A percentile compares a stretch with the other conserved stretches of the same genome.
Evolutionary conservation across 140 eudicot species (phyloP).

Genomic region (Flaveria floridana): DNA sequence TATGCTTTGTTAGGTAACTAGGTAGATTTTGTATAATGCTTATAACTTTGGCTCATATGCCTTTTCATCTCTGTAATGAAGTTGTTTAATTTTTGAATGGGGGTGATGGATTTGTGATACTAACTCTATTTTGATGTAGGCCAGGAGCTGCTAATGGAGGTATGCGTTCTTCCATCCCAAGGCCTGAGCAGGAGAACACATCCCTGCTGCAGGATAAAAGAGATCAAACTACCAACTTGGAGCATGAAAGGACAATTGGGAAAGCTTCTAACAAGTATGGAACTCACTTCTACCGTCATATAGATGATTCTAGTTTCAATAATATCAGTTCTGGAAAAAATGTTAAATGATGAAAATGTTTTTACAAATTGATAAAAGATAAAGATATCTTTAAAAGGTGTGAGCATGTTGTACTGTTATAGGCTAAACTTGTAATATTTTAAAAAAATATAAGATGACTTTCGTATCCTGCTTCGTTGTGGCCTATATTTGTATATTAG

Average conservation of each 20-base stretch:
- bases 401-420: background rate
- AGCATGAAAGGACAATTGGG: constrained; percentile 61
- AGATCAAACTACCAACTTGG: constrained; percentile 52
- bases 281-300: background rate
- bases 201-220: constrained; percentile 52
- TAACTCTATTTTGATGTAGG: constrained; percentile 30
- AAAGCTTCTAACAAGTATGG: constrained; percentile 70
- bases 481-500: background rate
- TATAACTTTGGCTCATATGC: background rate
- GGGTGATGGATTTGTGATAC: constrained; percentile 6
- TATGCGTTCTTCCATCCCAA: constrained; percentile 56
- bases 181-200: constrained; percentile 61
- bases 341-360: background rate
- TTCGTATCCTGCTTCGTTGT: background rate
- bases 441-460: background rate
- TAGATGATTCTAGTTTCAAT: background rate
- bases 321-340: background rate
- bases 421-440: background rate
- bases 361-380: background rate
- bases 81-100: background rate
- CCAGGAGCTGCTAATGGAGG: constrained; percentile 58
- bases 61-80: background rate
- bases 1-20: background rate
- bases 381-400: background rate
- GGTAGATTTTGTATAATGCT: background rate